A percentile compares a stretch with the other conserved stretches of the same genome.
Conservation (phyloP, 73 alveolate genomes). For the Symbiodinium pilosum region DNA sequence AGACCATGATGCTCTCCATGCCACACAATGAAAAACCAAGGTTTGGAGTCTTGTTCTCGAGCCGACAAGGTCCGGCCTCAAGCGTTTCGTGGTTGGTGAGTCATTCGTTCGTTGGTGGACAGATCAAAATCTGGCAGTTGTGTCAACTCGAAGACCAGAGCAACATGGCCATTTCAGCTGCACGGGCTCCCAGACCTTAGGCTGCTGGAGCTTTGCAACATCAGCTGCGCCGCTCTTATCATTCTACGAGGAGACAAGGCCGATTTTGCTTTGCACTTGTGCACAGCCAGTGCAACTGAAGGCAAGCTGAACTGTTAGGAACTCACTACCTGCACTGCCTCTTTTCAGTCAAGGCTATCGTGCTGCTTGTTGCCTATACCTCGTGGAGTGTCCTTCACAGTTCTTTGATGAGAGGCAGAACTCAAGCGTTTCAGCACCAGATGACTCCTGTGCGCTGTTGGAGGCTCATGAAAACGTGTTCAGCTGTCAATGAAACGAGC, state of each 20-base stretch:
- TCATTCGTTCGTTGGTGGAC: too few species aligned
- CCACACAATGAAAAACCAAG: not conserved
- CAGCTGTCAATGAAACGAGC: too few species aligned
- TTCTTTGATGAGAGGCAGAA: not conserved
- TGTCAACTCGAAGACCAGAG: too few species aligned
- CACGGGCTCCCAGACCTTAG: not conserved
- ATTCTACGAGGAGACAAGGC: not conserved
- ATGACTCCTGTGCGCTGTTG: not conserved
- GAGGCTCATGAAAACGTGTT: not conserved
- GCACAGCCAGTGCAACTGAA: too few species aligned
- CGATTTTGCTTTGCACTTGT: not conserved
- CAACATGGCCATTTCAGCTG: too few species aligned
- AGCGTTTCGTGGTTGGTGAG: not conserved
- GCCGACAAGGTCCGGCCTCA: not conserved
- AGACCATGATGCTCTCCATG: too few species aligned
- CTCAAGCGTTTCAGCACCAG: not conserved
- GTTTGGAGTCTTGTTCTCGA: not conserved
- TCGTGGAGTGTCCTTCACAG: not conserved
- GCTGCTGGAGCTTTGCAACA: not conserved
- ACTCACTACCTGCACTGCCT: not conserved
- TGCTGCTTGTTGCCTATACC: not conserved
- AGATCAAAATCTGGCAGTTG: too few species aligned
- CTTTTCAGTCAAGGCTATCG: not conserved
- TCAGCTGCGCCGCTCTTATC: not conserved
- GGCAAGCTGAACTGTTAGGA: not conserved